phyloP scores from a whole-genome alignment of 2,329 filamentous ascomycete species.

The Herpotrichia juniperi region DNA sequence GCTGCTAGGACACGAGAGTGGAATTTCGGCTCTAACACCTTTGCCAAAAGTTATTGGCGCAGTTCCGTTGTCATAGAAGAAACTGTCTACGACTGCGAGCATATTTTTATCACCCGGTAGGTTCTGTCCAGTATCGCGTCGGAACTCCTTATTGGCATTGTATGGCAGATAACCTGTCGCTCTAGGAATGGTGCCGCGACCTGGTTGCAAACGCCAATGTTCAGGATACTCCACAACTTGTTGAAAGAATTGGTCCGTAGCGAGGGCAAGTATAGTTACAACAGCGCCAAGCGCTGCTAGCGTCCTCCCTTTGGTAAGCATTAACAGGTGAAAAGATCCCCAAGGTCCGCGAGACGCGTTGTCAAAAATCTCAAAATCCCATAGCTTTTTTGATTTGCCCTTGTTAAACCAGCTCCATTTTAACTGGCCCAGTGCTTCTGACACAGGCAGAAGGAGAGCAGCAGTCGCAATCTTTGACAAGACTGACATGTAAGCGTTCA shows the following conservation, averaged over 20 bases:
- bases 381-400: conserved; percentile 2
- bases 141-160: neutral
- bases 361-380: conserved; percentile 2
- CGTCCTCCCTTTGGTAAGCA: conserved; percentile 14
- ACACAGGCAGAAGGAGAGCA: conserved; percentile 30
- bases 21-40: conserved; percentile 10
- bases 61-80: conserved; percentile 16
- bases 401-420: conserved; percentile 44
- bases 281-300: conserved; percentile 18
- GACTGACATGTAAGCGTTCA: conserved; percentile 29
- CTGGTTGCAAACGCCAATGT: conserved; percentile 3
- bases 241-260: conserved; percentile 26
- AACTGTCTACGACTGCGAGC: neutral
- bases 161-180: neutral
- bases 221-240: conserved; percentile 19
- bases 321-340: conserved; percentile 15
- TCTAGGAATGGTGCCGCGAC: conserved; percentile 1
- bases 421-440: conserved; percentile 39
- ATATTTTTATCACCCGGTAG: neutral
- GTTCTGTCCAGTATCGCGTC: neutral
- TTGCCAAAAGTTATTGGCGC: conserved; percentile 10
- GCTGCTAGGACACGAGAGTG: conserved; percentile 10
- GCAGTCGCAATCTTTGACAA: conserved; percentile 34
- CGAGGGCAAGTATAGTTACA: conserved; percentile 21
- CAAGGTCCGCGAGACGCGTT: conserved; percentile 17